Conservation (phyloP, 768 basidiomycete species). For the Bullera alba region DNA sequence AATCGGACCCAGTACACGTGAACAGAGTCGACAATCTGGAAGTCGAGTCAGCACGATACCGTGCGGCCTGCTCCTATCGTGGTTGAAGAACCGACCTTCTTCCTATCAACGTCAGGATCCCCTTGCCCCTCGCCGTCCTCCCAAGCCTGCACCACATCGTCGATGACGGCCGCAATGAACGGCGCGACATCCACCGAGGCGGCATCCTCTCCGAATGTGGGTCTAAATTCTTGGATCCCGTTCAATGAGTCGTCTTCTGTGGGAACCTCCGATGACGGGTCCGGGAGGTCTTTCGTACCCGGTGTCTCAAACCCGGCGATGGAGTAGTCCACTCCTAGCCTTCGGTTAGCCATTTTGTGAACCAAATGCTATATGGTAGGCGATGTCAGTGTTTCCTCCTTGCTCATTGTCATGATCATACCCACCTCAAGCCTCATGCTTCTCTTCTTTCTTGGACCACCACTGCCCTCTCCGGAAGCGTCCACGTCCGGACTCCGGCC, state of each 20-base stretch:
- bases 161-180: conserved; percentile 25
- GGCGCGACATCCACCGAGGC: conserved; percentile 13
- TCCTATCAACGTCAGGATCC: conserved; percentile 13
- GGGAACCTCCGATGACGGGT: conserved; percentile 13
- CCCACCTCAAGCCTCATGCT: conserved; percentile 35
- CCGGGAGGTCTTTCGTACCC: conserved; percentile 27
- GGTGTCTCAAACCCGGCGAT: conserved; percentile 19
- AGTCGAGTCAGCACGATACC: neutral
- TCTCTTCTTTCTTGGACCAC: conserved; percentile 15
- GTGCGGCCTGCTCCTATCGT: neutral
- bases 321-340: conserved; percentile 35
- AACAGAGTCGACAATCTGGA: conserved; percentile 26
- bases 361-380: conserved; percentile 28
- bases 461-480: neutral
- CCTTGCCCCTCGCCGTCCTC: conserved; percentile 9
- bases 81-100: conserved; percentile 12
- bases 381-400: neutral
- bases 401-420: neutral
- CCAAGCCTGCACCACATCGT: conserved; percentile 25
- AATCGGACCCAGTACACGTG: conserved; percentile 33
- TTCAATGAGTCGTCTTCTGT: conserved; percentile 21
- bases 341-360: conserved; percentile 34
- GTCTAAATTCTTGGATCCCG: conserved; percentile 27
- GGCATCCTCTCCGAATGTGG: conserved; percentile 25
- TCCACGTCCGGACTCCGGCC: neutral